Base-by-base conservation (phyloP, 441 rosid genomes). In the Theobroma grandiflorum region DNA sequence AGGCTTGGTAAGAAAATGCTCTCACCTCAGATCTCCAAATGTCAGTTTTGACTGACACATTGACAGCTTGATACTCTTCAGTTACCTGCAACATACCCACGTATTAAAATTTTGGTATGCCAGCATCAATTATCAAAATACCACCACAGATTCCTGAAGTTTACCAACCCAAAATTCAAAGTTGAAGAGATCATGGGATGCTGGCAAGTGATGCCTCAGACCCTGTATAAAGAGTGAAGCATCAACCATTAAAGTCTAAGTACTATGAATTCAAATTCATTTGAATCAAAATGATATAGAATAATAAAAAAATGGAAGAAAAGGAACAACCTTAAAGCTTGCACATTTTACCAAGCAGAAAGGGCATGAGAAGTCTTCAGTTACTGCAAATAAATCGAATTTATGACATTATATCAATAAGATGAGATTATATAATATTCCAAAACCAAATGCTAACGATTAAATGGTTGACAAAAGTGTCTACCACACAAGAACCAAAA, bases 81-180 rank as follows among this genome's bases (percentile, higher is more conserved):
- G 91, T 88, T 31, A 95, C 94, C 99, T 97, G 76, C 84, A 86
- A 79, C 77, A 47, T 52, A 84, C 69, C 80, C 64, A 67, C 14
- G 40, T 11, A 76, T 84, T 64, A 72, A 57, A 78, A 68, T 80
- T 65, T 77, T 20, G 57, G 43, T 72, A 63, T 80, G 50, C 35
- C 81, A 52, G 42, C 74, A 71, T 70, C 33, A 83, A 81, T 55
- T 63, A 82, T 58, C 55, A 80, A 12, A 78, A 80, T 22, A 35
- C 52, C 20, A 75, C 64, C 43, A 42, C 72, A 77, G 90, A 89
- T 81, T 81, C 88, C 85, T 68, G 89, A 91, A 85, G 92, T 92
- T 92, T 89, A 95, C 99, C 87, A 93, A 97, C 99, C 99, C 99
- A 94, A 89, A 95, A 97, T 88, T 97, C 99, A 86, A 93, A 97